Evolutionary conservation across 2,329 filamentous ascomycete species (phyloP).

Genomic region (Phyllosticta ampelicida): DNA sequence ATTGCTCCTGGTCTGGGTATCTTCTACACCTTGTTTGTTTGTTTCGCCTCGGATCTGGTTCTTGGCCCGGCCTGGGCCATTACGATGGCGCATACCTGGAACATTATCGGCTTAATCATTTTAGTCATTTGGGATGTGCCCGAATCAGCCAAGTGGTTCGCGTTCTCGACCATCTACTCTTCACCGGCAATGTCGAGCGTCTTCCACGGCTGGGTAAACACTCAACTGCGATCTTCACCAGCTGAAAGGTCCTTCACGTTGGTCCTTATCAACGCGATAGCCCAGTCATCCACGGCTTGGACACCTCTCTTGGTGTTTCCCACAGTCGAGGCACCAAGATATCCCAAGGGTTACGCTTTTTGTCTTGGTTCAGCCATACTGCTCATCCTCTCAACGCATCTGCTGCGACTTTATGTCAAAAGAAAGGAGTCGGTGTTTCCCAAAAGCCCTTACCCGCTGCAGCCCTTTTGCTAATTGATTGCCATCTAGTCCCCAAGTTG

Average conservation of each 20-base stretch:
- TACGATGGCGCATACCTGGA: conserved; percentile 40
- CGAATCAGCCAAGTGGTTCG: conserved; percentile 44
- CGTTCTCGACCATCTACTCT: conserved; percentile 40
- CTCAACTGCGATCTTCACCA: conserved; percentile 34
- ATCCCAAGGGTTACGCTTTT: conserved; percentile 35
- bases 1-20: conserved; percentile 46
- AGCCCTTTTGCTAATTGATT: not conserved
- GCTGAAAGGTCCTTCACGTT: conserved; percentile 41
- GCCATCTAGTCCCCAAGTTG: not conserved
- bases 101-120: conserved; percentile 44
- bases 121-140: conserved; percentile 47
- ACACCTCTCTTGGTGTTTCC: conserved; percentile 43
- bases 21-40: conserved; percentile 44
- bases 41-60: conserved; percentile 45
- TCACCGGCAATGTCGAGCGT: conserved; percentile 44
- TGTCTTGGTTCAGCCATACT: not conserved
- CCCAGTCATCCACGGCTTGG: conserved; percentile 47
- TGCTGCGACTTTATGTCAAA: not conserved
- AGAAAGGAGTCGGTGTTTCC: not conserved
- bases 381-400: not conserved
- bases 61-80: conserved; percentile 46
- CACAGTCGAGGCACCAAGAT: conserved; percentile 34
- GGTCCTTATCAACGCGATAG: conserved; percentile 42
- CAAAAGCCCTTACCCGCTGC: not conserved
- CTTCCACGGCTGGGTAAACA: conserved; percentile 48